Evolutionary conservation across 2,329 filamentous ascomycete species (phyloP), one percentile per base, ranked within the genome.

Genomic region (Dryadomyces quercivorus): DNA sequence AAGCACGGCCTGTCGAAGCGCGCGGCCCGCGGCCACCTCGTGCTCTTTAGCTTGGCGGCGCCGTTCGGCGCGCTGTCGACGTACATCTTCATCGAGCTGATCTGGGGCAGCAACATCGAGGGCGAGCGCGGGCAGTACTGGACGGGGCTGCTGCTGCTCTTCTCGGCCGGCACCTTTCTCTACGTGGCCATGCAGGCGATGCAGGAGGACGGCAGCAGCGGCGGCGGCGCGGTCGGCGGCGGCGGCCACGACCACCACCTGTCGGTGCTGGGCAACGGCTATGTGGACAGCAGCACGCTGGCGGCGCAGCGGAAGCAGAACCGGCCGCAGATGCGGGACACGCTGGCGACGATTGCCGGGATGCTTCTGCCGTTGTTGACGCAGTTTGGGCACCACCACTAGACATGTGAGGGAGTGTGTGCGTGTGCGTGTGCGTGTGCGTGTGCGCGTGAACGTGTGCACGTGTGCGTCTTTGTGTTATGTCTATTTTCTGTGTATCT

Each of bases 171-270:
- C 16, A 98, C 93, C 0, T 98, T 98, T 65, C 70, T 98, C 85
- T 95, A 97, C 64, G 93, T 98, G 46, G 93, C 93, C 1, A 96
- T 97, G 91, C 93, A 98, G 65, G 90, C 91, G 1, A 95, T 97
- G 89, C 88, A 94, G 65, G 91, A 95, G 63, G 80, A 84, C 21
- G 72, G 75, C 52, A 16, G 10, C 36, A 16, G 36, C 36, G 68
- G 69, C 9, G 68, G 71, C 52, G 75, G 82, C 59, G 73, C 4
- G 2, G 36, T 3, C 36, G 36, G 36, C 36, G 12, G 36, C 36
- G 36, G 36, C 36, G 36, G 36, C 36, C 75, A 82, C 59, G 73
- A 81, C n/a, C 72, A 78, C 55, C 68, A 72, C 52, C 62, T 68
- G 0, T 63, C 66, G 5, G 26, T 31, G 26, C 64, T 55, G 16